Evolutionary conservation across 345 rosid genomes (phyloP), one percentile per base, ranked within the genome.

Genomic region (Combretum micranthum): DNA sequence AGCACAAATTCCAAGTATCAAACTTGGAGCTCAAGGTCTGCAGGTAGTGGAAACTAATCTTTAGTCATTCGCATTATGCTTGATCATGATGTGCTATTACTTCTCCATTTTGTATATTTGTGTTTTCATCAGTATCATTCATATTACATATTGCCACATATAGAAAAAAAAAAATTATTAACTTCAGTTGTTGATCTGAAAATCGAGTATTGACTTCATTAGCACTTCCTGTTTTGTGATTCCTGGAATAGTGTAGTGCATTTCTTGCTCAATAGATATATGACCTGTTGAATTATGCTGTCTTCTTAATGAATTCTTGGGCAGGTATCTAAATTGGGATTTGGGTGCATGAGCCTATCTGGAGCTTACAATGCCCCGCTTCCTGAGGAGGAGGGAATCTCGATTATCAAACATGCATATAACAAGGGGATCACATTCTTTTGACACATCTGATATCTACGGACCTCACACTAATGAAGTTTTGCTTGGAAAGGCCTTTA

Each of bases 401-500:
- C 62, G 2, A 56, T 64, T 20, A 56, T 64, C 60, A 54, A 42
- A 6, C 13, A 50, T 11, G 62, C 68, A 0, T 64, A 47, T n/a
- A 16, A 42, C 11, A 49, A 17, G 15, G 68, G 68, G 15, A 50
- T 64, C 26, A 64, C 68, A 20, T 64, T 64, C 68, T 64, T 64
- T 63, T 0, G 66, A 55, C 39, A 55, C 60, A 3, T 45, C 55
- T 0, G 47, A 63, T 12, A 0, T 32, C 15, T 63, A 54, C 12
- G 60, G 66, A 9, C 47, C 53, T 37, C 32, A 47, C n/a, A 32
- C 19, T 6, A 63, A 63, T 9, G 66, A 54, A 14, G 55, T 63
- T n/a, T 53, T 63, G 17, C 32, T 63, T 2, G 60, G 68, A 44
- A 64, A 50, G 61, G 79, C 72, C 13, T 53, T 70, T 42, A 67